Evolutionary conservation across 371 early-diverging fungal species (phyloP).

Genomic region (Mucor indicus): DNA sequence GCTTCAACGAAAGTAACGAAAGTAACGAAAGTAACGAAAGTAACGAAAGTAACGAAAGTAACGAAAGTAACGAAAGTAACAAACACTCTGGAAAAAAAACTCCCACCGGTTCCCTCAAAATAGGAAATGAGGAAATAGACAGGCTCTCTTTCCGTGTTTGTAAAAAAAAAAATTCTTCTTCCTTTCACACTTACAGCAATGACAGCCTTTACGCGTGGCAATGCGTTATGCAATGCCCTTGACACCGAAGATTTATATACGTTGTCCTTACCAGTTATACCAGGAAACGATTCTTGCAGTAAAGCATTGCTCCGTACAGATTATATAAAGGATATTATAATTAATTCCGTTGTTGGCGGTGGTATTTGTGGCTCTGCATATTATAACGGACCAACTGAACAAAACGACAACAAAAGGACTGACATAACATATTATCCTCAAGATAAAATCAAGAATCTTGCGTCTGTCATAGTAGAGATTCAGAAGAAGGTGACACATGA

Average conservation of each 20-base stretch:
- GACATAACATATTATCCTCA: conserved; percentile 5
- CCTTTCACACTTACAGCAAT: conserved; percentile 13
- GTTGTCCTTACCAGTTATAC: conserved; percentile 10
- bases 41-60: conserved; percentile 1
- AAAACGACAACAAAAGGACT: conserved; percentile 4
- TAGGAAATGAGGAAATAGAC: too few species aligned
- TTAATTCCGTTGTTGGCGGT: conserved; percentile 2
- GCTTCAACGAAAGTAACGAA: conserved; percentile 5
- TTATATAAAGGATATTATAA: conserved; percentile 7
- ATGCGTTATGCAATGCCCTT: conserved; percentile 7
- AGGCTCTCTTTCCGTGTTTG: background rate
- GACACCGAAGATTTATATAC: conserved; percentile 10
- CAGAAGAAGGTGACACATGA: conserved; percentile 3
- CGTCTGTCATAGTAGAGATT: conserved; percentile 10
- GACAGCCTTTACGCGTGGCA: conserved; percentile 8
- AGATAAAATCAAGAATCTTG: conserved; percentile 3
- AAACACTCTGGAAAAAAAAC: background rate
- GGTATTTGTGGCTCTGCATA: conserved; percentile 11
- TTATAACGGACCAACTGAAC: conserved; percentile 4
- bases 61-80: conserved; percentile 1
- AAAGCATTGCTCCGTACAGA: conserved; percentile 11
- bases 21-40: background rate
- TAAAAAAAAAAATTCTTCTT: background rate
- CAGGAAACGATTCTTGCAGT: conserved; percentile 7
- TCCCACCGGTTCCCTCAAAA: too few species aligned